Evolutionary conservation across 345 rosid genomes (phyloP), one percentile per base, ranked within the genome.

Genomic region (Bruguiera sexangula): DNA sequence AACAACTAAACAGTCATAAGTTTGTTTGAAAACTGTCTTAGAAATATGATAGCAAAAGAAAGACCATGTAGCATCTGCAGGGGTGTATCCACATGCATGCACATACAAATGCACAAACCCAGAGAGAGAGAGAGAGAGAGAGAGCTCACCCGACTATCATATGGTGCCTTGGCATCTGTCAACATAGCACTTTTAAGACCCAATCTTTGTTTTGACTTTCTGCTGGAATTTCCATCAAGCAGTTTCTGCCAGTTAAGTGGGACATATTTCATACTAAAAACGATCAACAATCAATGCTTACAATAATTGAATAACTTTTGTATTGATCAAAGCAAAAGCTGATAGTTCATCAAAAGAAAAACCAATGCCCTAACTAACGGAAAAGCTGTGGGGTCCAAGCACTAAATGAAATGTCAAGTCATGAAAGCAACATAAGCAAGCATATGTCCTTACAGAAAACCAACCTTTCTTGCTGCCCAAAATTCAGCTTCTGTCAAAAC

Each of bases 381-480:
- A 61, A 43, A 59, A 65, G 19, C 43, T n/a, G 21, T 58, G 43
- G 21, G 36, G 27, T 54, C 64, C 55, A 60, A 59, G 54, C 6
- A 50, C 22, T 55, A 71, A 72, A 61, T 26, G 21, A 74, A 37
- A 63, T 56, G 39, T 11, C 15, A 10, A 62, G 8, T 24, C 43
- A 58, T 32, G 36, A 61, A 66, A 61, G 62, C 59, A 29, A 69
- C 9, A 43, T 21, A 69, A 24, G 20, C 6, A 70, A 10, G 15
- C 10, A 56, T 27, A 61, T 31, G 31, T n/a, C 5, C 16, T 46
- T 5, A 29, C 31, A 72, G 51, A 72, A 72, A 67, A 61, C 71
- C 62, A 81, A 89, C 96, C 96, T 86, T 89, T 75, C 97, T 88
- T 62, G 96, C 83, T n/a, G 97, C 93, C 98, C 98, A 94, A 76